Base-by-base conservation (phyloP, 2,329 filamentous ascomycete genomes). In the Penicillium sp. region DNA sequence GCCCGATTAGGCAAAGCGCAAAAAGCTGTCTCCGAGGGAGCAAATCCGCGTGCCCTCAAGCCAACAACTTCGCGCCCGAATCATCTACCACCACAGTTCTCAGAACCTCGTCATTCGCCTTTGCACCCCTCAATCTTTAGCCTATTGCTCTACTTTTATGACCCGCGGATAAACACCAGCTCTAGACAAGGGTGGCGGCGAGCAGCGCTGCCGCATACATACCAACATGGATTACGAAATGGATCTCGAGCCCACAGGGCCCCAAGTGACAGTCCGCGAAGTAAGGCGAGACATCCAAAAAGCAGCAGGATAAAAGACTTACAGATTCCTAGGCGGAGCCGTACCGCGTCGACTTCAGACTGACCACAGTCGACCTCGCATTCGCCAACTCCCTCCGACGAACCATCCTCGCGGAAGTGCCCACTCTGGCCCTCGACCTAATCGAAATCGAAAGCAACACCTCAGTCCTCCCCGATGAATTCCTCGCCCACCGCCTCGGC, bases 381-480 rank as follows among this genome's bases (percentile, higher is more conserved):
- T 91, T 97, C 67, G 93, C 93, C 68, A 99, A 99, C 81, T 89
- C 92, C 44, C 79, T 97, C 59, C 92, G 93, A 60, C 90, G 93
- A 71, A 83, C 91, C 57, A 93, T 97, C 78, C 87, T 96, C 63
- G 90, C 91, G 68, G 93, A 99, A 77, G 89, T 99, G 57, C 92
- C 93, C 11, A 97, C 91, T 24, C 87, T 97, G 67, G 92, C 94
- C 61, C 92, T 97, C 74, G 93, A 99, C 70, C 84, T 96, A 14
- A 92, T 97, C 61, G 91, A 97, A 74, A 87, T 99, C 63, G 88
- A 95, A 70, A 84, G 83, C 69, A 99, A 99, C 80, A 96, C 89
- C 56, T 95, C 92, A n/a, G 92, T 97, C 5, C 85, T 97, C 14
- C 90, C 93, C 59, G 93, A 99, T 76, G 93, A 99, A 76, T 96